These are phyloP conservation scores for Incumbomyces delicatus DNA, from an alignment of 2,329 filamentous ascomycete species.

Conservation along the genomic window DNA sequence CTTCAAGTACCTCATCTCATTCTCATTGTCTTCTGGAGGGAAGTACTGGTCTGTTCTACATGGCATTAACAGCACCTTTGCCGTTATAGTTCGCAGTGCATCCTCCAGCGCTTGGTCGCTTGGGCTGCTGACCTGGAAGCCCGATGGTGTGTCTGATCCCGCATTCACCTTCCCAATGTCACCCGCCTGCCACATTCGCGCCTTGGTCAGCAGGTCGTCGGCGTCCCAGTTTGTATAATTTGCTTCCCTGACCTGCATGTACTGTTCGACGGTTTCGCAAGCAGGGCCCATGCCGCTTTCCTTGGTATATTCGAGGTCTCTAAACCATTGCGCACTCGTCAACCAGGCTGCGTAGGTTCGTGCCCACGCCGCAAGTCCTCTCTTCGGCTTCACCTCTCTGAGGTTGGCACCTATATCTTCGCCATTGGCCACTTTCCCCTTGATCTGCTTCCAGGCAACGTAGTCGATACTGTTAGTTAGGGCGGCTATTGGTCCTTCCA, in stretches of 20 bases:
- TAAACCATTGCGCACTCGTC: conserved; percentile 39
- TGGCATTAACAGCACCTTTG: conserved; percentile 28
- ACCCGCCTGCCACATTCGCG: conserved; percentile 37
- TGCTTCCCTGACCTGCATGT: conserved; percentile 26
- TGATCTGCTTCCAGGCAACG: conserved; percentile 19
- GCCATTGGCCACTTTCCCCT: conserved; percentile 13
- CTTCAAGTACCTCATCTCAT: conserved; percentile 17
- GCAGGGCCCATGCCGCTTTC: conserved; percentile 16
- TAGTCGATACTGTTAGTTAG: conserved; percentile 35
- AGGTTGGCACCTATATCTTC: conserved; percentile 23
- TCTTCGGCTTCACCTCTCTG: conserved; percentile 22
- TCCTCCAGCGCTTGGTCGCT: conserved; percentile 13
- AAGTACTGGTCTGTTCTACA: conserved; percentile 31
- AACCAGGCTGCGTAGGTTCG: conserved; percentile 40
- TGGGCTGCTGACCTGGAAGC: conserved; percentile 3
- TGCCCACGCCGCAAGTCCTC: conserved; percentile 37
- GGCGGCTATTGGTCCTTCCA: conserved; percentile 38
- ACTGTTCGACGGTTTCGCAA: conserved; percentile 27
- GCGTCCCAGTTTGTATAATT: conserved; percentile 32
- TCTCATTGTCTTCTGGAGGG: conserved; percentile 23
- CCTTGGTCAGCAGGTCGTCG: conserved; percentile 34
- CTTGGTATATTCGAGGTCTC: conserved; percentile 30
- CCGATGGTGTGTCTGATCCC: conserved; percentile 14
- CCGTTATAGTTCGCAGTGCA: conserved; percentile 19
- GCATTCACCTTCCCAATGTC: conserved; percentile 27